Percentiles rank a stretch among this genome's conserved stretches.
Evolutionary conservation across 441 rosid species (phyloP).

Genomic region (Raphanus hybrid): DNA sequence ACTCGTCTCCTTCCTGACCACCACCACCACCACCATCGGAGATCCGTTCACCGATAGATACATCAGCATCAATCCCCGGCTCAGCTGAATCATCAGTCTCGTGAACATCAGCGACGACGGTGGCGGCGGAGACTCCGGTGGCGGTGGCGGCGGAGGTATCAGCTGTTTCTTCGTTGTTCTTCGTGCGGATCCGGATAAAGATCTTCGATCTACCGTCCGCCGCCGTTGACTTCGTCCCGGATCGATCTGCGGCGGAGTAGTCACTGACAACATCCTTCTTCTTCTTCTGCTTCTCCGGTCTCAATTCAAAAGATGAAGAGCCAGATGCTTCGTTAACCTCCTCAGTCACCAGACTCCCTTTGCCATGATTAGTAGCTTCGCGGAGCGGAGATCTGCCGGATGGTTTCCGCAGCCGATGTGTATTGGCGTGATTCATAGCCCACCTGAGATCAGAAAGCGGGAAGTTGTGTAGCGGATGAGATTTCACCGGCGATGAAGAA

Average conservation of each 20-base stretch:
- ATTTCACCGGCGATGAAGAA: constrained; percentile 52
- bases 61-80: constrained; percentile 31
- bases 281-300: constrained; percentile 33
- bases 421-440: constrained; percentile 54
- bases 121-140: not conserved
- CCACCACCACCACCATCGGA: constrained; percentile 34
- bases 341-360: constrained; percentile 39
- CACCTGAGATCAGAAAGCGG: constrained; percentile 66
- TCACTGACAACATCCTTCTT: constrained; percentile 7
- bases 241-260: constrained; percentile 37
- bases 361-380: constrained; percentile 30
- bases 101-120: constrained; percentile 10
- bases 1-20: constrained; percentile 48
- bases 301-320: constrained; percentile 36
- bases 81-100: constrained; percentile 13
- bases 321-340: constrained; percentile 36
- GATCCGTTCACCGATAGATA: constrained; percentile 44
- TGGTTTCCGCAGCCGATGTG: constrained; percentile 58
- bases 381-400: constrained; percentile 47
- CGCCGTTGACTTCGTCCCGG: constrained; percentile 43
- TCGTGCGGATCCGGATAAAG: constrained; percentile 52
- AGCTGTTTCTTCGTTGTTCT: constrained; percentile 43
- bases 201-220: constrained; percentile 54
- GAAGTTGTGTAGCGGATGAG: constrained; percentile 76
- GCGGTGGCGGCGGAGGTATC: constrained; percentile 7